A percentile compares a stretch with the other conserved stretches of the same genome.
These are phyloP conservation scores for Sicyos edulis DNA, from an alignment of 306 rosid genomes.

Conservation along the genomic window DNA sequence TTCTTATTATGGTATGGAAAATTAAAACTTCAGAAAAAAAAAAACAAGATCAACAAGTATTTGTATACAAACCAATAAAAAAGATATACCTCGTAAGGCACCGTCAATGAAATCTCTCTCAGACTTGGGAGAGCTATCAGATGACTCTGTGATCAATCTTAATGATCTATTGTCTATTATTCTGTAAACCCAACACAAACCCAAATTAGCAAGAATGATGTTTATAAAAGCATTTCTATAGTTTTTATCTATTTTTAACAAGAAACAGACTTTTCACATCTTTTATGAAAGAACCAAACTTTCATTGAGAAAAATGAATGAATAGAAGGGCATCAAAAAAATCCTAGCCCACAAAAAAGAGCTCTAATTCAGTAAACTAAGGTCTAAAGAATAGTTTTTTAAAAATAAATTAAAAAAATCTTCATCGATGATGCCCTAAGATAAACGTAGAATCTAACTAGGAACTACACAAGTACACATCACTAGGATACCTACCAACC, in stretches of 20 bases:
- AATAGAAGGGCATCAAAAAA: background rate
- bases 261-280: background rate
- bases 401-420: too few species aligned
- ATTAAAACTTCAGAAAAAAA: background rate
- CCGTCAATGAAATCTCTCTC: slow-evolving; percentile 48
- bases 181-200: slow-evolving; percentile 41
- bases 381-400: background rate
- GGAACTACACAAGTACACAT: too few species aligned
- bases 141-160: slow-evolving; percentile 65
- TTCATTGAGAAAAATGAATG: background rate
- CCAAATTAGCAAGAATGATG: slow-evolving; percentile 23
- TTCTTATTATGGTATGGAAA: background rate
- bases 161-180: slow-evolving; percentile 87
- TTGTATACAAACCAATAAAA: slow-evolving; percentile 21
- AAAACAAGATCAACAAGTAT: background rate
- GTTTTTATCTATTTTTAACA: background rate
- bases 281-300: background rate
- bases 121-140: slow-evolving; percentile 55
- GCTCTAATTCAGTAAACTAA: background rate
- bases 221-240: background rate
- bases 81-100: slow-evolving; percentile 67
- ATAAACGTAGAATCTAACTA: too few species aligned
- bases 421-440: too few species aligned
- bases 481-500: background rate
- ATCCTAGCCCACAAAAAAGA: too few species aligned